phyloP scores from a whole-genome alignment of 371 early-diverging fungal species.

The Mucor racemosus region DNA sequence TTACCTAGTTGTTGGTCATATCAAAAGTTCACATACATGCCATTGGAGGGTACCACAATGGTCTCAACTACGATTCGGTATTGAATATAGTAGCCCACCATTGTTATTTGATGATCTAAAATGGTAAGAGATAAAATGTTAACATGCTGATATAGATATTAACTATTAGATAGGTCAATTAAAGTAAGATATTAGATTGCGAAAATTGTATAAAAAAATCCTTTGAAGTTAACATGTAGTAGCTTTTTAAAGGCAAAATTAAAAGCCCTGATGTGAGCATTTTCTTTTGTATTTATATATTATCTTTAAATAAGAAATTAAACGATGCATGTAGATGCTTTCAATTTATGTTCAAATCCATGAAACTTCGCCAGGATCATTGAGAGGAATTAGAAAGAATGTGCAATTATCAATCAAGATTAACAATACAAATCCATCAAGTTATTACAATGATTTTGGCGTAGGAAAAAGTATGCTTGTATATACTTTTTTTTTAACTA shows the following conservation, averaged over 20 bases:
- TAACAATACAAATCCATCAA: conserved; percentile 53
- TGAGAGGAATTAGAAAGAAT: conserved; percentile 49
- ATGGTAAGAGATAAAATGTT: conserved; percentile 12
- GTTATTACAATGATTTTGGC: conserved; percentile 51
- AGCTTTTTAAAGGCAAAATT: conserved; percentile 21
- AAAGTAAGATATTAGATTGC: conserved; percentile 7
- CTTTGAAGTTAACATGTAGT: background rate
- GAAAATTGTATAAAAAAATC: background rate
- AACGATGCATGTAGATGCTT: conserved; percentile 35
- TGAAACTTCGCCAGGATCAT: conserved; percentile 52
- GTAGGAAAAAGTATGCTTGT: conserved; percentile 32
- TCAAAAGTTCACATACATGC: conserved; percentile 24
- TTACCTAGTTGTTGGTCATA: conserved; percentile 9
- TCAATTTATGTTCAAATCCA: conserved; percentile 57
- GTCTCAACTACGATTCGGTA: conserved; percentile 22
- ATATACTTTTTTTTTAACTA: background rate
- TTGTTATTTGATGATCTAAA: conserved; percentile 25
- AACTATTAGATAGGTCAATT: conserved; percentile 15
- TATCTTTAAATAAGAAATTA: background rate
- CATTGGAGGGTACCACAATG: conserved; percentile 31
- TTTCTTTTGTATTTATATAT: background rate
- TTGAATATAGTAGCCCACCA: conserved; percentile 28
- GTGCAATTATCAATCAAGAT: conserved; percentile 54
- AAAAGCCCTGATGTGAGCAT: conserved; percentile 21
- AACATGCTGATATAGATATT: background rate